A percentile compares a stretch with the other conserved stretches of the same genome.
These are phyloP conservation scores for Lasiodiplodia sp. DNA, from an alignment of 2,329 filamentous ascomycete species.

Conservation along the genomic window DNA sequence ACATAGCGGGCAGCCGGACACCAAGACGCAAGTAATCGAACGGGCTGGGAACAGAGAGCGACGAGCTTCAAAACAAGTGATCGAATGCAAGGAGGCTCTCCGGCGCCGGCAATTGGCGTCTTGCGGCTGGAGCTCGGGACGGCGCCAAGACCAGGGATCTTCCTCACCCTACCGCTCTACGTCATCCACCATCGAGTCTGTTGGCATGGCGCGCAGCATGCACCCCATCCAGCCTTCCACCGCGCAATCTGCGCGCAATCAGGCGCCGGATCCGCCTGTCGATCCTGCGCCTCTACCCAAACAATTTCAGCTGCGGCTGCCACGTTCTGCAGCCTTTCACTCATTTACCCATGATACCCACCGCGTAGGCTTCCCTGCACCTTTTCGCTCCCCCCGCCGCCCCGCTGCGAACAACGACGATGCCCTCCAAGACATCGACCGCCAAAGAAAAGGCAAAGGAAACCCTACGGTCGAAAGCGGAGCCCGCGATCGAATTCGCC, in stretches of 20 bases:
- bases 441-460: conserved; percentile 32
- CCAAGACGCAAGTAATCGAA: neutral
- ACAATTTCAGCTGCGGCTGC: neutral
- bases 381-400: neutral
- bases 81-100: neutral
- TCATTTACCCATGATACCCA: neutral
- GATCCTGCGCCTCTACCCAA: neutral
- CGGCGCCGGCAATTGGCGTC: neutral
- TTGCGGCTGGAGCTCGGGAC: neutral
- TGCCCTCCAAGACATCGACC: conserved; percentile 17
- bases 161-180: neutral
- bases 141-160: conserved; percentile 5
- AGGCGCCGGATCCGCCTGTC: neutral
- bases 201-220: neutral
- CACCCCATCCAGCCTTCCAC: neutral
- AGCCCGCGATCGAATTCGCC: conserved; percentile 63
- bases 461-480: conserved; percentile 39
- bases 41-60: neutral
- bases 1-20: neutral
- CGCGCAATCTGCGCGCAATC: conserved; percentile 12
- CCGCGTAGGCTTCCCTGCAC: neutral
- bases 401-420: conserved; percentile 1
- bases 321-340: conserved; percentile 1
- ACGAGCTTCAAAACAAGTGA: neutral
- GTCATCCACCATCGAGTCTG: conserved; percentile 1